A percentile compares a stretch with the other conserved stretches of the same genome.
phyloP scores from a whole-genome alignment of 768 basidiomycete species.

The Punctularia strigosozonata region DNA sequence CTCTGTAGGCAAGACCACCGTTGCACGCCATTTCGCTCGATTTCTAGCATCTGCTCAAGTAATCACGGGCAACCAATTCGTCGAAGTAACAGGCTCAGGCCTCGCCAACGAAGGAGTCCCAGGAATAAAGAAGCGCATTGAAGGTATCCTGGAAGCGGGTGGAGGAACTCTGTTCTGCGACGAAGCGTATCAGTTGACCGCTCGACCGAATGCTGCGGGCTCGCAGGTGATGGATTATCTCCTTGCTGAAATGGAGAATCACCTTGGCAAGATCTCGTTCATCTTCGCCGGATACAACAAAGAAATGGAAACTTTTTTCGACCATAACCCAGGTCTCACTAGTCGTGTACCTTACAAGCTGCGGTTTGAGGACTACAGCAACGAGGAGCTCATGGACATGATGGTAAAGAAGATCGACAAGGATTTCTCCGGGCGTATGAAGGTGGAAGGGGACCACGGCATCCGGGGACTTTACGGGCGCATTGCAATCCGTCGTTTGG shows the following conservation, averaged over 20 bases:
- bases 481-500: constrained; percentile 48
- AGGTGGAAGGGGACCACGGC: constrained; percentile 35
- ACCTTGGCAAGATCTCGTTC: constrained; percentile 51
- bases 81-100: constrained; percentile 53
- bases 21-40: constrained; percentile 52
- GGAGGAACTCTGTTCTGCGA: constrained; percentile 62
- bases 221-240: constrained; percentile 55
- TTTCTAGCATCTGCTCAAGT: constrained; percentile 45
- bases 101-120: constrained; percentile 45
- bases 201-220: constrained; percentile 34
- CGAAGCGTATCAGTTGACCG: constrained; percentile 58
- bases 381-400: constrained; percentile 44
- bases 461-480: constrained; percentile 39
- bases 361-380: constrained; percentile 49
- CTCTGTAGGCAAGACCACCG: constrained; percentile 51
- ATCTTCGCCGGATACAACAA: constrained; percentile 61
- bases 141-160: constrained; percentile 33
- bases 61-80: constrained; percentile 38
- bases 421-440: constrained; percentile 37
- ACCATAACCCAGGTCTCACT: constrained; percentile 57
- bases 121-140: constrained; percentile 37
- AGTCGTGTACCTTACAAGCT: constrained; percentile 59
- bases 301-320: constrained; percentile 70
- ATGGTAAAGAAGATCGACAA: constrained; percentile 35
- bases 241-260: constrained; percentile 67